Evolutionary conservation across 2,329 filamentous ascomycete genomes (phyloP), one percentile per base, ranked within the genome.

Genomic region (Fusarium xylarioides): DNA sequence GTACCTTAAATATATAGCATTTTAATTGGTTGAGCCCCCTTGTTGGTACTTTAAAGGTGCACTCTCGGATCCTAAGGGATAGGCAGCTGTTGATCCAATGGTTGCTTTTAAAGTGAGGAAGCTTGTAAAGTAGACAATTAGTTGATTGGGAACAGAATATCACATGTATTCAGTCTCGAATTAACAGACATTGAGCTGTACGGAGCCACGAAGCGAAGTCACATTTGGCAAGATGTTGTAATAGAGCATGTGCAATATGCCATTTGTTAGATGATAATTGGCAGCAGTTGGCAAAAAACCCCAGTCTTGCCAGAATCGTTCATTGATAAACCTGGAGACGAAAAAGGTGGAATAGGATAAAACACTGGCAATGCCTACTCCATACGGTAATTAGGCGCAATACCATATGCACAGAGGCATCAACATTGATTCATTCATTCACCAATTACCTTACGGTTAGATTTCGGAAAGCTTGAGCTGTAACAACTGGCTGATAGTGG

Each of bases 51-150:
- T n/a, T n/a, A n/a, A n/a, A n/a, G n/a, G n/a, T n/a, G n/a, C n/a
- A n/a, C n/a, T n/a, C n/a, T n/a, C n/a, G n/a, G n/a, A n/a, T n/a
- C n/a, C n/a, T n/a, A n/a, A n/a, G n/a, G n/a, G n/a, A 55, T 52
- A 50, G 23, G 56, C 50, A 56, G 28, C 28, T 53, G 40, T 52
- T 40, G 46, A 69, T 64, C 63, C 54, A 61, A 38, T 53, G 42
- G 35, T 55, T 50, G 64, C 26, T 38, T 38, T 63, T 32, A 40
- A 42, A 23, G 23, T 40, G 38, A 50, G 23, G 66, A 67, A 69
- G 66, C 58, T 69, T 69, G 65, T 53, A 58, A 65, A 69, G 65
- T 65, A 50, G 65, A 58, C 65, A 69, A 37, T 28, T 30, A 64
- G 35, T n/a, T 64, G 40, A 38, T 16, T 53, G 23, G 26, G 23